These are phyloP conservation scores for Exophiala calicioides DNA, from an alignment of 2,329 filamentous ascomycete species.

Conservation along the genomic window DNA sequence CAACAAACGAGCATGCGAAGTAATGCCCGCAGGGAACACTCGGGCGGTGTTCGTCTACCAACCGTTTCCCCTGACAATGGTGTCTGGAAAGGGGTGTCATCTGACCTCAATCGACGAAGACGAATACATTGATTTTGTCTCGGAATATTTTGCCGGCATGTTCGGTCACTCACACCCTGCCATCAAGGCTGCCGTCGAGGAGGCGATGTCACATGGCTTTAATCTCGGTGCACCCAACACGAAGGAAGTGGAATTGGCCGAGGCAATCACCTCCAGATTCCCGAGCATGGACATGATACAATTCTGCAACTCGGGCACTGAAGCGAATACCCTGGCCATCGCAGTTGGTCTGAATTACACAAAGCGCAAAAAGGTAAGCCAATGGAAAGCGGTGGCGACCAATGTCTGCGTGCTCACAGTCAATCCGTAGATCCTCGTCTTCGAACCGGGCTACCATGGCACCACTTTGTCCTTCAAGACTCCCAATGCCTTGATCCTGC, in stretches of 20 bases:
- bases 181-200: constrained; percentile 52
- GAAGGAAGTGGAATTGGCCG: constrained; percentile 55
- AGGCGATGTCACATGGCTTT: constrained; percentile 51
- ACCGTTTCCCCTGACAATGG: constrained; percentile 38
- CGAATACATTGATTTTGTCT: constrained; percentile 60
- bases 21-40: too few species aligned
- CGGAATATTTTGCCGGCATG: constrained; percentile 64
- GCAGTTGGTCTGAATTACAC: constrained; percentile 54
- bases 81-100: constrained; percentile 30
- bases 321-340: constrained; percentile 63
- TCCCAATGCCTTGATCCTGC: constrained; percentile 32
- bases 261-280: constrained; percentile 55
- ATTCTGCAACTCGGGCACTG: constrained; percentile 67
- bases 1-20: too few species aligned
- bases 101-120: constrained; percentile 35
- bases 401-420: too few species aligned
- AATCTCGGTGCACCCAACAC: constrained; percentile 56
- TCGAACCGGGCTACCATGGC: too few species aligned
- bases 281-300: constrained; percentile 51
- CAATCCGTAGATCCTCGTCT: too few species aligned
- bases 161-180: constrained; percentile 64
- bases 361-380: background rate
- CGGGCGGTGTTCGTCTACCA: too few species aligned
- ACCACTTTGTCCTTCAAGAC: too few species aligned
- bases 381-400: too few species aligned